Percentiles rank a stretch among this genome's conserved stretches.
Evolutionary conservation across 177 flowering plant genomes (phyloP).

Genomic region (Vitis hybrid): DNA sequence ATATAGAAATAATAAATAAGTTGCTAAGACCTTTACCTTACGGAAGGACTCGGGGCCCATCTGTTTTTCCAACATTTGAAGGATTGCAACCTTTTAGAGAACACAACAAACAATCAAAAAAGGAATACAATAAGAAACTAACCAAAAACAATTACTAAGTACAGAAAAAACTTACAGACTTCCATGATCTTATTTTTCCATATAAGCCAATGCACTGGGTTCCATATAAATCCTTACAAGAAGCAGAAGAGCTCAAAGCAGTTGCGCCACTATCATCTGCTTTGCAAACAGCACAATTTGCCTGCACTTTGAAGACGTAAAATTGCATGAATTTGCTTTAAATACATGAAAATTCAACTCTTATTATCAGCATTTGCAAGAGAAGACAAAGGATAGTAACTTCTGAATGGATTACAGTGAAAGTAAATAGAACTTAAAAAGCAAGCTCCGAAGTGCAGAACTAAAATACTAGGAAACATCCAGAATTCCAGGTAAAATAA

Average conservation of each 20-base stretch:
- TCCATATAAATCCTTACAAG: constrained; percentile 79
- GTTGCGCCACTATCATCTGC: constrained; percentile 86
- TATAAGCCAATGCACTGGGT: constrained; percentile 78
- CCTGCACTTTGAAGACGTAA: constrained; percentile 43
- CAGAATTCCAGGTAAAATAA: too few species aligned
- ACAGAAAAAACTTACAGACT: constrained; percentile 65
- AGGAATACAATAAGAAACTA: neutral
- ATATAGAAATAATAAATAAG: neutral
- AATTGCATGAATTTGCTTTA: constrained; percentile 1
- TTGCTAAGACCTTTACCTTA: constrained; percentile 46
- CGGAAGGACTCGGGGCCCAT: constrained; percentile 96
- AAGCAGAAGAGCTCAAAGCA: constrained; percentile 63
- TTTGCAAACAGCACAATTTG: constrained; percentile 86
- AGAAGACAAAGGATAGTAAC: too few species aligned
- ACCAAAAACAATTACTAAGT: neutral
- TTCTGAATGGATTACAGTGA: too few species aligned
- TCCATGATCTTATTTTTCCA: constrained; percentile 94
- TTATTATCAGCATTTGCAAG: neutral
- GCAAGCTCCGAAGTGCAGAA: too few species aligned
- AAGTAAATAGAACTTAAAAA: too few species aligned
- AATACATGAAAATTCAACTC: too few species aligned
- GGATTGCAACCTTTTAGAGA: constrained; percentile 72
- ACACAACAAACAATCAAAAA: neutral
- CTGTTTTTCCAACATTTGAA: constrained; percentile 98
- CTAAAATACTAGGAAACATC: too few species aligned